A percentile compares a stretch with the other conserved stretches of the same genome.
phyloP scores from a whole-genome alignment of 2,329 filamentous ascomycete species.

The Ciborinia camelliae region DNA sequence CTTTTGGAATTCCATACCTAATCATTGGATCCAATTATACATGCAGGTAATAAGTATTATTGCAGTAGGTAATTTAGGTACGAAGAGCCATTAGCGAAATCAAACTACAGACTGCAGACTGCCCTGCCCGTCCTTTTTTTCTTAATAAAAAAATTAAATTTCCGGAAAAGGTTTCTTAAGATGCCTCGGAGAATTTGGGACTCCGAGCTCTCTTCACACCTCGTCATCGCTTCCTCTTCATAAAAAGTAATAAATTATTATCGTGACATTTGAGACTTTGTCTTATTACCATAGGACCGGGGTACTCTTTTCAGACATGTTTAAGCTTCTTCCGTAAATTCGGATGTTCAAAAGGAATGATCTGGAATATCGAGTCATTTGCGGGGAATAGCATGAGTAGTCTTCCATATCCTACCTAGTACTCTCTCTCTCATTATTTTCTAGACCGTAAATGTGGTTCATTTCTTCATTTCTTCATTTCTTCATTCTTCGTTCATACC shows the following conservation, averaged over 20 bases:
- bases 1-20: not conserved
- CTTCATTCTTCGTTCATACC: not conserved
- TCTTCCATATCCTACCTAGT: too few relatives aligned
- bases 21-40: not conserved
- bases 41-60: too few relatives aligned
- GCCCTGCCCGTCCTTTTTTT: too few relatives aligned
- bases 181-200: not conserved
- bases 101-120: too few relatives aligned
- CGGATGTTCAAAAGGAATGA: not conserved
- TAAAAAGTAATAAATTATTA: too few relatives aligned
- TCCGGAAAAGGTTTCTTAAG: not conserved
- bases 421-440: too few relatives aligned
- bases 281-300: too few relatives aligned
- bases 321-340: not conserved
- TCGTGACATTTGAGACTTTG: not conserved
- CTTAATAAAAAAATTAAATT: too few relatives aligned
- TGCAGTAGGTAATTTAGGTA: too few relatives aligned
- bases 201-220: not conserved
- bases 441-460: too few relatives aligned
- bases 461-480: not conserved
- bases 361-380: not conserved
- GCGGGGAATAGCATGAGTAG: constrained; percentile 1
- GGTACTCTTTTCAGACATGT: not conserved
- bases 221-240: not conserved
- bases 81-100: not conserved